Percentiles rank a stretch among this genome's conserved stretches.
Conservation (phyloP, 1,284 basidiomycete species). For the Trichosporon faecale region DNA sequence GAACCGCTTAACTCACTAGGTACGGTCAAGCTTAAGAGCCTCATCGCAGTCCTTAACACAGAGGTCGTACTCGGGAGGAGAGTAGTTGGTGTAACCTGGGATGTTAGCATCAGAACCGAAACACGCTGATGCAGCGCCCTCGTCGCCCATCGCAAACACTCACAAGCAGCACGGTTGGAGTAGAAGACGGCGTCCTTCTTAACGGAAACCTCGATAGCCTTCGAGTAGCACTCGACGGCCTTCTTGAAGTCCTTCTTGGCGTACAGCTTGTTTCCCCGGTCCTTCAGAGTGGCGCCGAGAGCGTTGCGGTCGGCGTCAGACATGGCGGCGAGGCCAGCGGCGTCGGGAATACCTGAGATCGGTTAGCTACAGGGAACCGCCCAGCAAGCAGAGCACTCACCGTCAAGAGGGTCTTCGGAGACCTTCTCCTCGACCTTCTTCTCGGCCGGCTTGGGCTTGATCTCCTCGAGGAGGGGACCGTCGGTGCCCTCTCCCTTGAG, state of each 20-base stretch:
- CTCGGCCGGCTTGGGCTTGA: slow-evolving; percentile 51
- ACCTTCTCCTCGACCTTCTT: slow-evolving; percentile 43
- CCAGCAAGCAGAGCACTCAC: not conserved
- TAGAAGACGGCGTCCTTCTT: slow-evolving; percentile 91
- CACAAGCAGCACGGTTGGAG: slow-evolving; percentile 96
- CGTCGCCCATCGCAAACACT: slow-evolving; percentile 38
- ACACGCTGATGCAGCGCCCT: not conserved
- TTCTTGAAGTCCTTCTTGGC: slow-evolving; percentile 69
- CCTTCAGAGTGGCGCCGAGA: slow-evolving; percentile 77
- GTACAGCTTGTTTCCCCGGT: slow-evolving; percentile 86
- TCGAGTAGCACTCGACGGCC: slow-evolving; percentile 83
- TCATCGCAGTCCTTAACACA: slow-evolving; percentile 89
- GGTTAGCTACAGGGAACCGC: not conserved
- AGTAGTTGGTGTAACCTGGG: slow-evolving; percentile 87
- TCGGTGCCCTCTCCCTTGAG: slow-evolving; percentile 53
- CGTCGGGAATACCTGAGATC: slow-evolving; percentile 39
- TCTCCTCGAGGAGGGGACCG: slow-evolving; percentile 73
- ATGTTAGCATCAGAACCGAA: not conserved
- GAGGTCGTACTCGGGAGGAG: slow-evolving; percentile 73
- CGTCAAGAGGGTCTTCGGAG: slow-evolving; percentile 49
- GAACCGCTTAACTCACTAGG: slow-evolving; percentile 64
- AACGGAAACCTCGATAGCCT: slow-evolving; percentile 80
- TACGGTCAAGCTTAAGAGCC: slow-evolving; percentile 78
- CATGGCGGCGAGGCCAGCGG: slow-evolving; percentile 37
- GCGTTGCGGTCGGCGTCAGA: slow-evolving; percentile 61